These are phyloP conservation scores for Cytospora chrysosperma DNA, from an alignment of 2,329 filamentous ascomycete species.

Conservation along the genomic window DNA sequence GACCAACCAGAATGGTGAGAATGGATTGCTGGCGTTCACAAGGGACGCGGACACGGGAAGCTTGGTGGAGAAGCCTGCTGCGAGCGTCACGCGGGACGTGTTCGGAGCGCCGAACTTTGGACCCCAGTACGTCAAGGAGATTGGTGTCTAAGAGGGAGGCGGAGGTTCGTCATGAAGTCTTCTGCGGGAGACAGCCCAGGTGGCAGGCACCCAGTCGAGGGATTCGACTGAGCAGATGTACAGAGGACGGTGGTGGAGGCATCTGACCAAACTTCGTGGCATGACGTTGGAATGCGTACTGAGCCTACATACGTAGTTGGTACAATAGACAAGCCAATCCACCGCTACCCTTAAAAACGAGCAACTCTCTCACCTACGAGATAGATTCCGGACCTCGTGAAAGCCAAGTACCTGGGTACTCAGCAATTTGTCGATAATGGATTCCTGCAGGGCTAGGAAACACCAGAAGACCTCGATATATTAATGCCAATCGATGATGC, in stretches of 20 bases:
- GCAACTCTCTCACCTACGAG: no score
- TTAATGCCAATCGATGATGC: not conserved
- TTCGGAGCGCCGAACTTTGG: slow-evolving; percentile 34
- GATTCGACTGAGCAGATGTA: not conserved
- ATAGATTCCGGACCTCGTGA: no score
- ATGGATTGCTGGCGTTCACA: slow-evolving; percentile 41
- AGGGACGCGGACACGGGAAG: slow-evolving; percentile 33
- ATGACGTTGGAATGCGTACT: no score
- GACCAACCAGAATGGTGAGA: slow-evolving; percentile 46
- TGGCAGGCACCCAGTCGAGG: not conserved
- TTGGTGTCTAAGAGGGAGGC: slow-evolving; percentile 7
- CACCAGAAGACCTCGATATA: no score
- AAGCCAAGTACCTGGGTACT: not conserved
- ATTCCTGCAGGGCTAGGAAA: no score
- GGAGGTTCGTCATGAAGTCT: slow-evolving; percentile 9
- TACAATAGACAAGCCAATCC: no score
- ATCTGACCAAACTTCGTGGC: no score
- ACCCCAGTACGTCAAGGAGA: slow-evolving; percentile 33
- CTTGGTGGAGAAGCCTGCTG: slow-evolving; percentile 31
- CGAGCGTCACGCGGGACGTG: slow-evolving; percentile 27
- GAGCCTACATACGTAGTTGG: no score
- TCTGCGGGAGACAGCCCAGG: not conserved
- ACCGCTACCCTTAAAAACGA: no score
- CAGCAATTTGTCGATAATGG: no score
- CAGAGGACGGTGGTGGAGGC: not conserved